Base-by-base conservation (phyloP, 2,329 filamentous ascomycete species). In the Colletotrichum sp. region DNA sequence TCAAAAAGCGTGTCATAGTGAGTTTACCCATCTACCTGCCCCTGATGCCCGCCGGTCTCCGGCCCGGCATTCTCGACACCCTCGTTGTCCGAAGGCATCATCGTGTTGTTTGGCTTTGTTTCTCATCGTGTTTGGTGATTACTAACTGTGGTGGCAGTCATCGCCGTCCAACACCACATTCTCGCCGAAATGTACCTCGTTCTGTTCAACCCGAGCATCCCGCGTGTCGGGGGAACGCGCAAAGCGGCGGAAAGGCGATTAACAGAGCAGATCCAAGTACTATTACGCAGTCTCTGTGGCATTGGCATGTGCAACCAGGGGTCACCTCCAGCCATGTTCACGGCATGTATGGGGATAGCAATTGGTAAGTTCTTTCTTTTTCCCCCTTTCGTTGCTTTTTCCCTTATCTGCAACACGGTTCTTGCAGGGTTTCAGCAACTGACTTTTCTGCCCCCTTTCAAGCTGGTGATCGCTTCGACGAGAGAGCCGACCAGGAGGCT, bases 151-250 rank as follows among this genome's bases (percentile, higher is more conserved):
- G 2, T 34, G 13, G 13, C 72, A 90, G 90, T 92, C 7, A 90
- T 91, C 10, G 92, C 91, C 0, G 85, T 91, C 18, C 91, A 92
- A 69, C 91, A 93, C 80, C 88, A 91, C 78, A 88, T 92, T 72
- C 85, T 93, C 9, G 90, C 91, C 0, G 86, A 88, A 70, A 88
- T 93, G 16, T 88, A 93, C 62, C 86, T 93, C 4, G 84, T 87
- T 15, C 88, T 89, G 28, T 91, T 91, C 77, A 88, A 92, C 79
- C 90, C 90, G 1, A 87, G 84, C 12, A 84, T 89, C 5, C 90
- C 90, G 1, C 85, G 86, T 59, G 83, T 92, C 3, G 91, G 89
- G 10, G 78, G 74, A 24, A 77, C 82, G 62, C 79, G 86, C 76
- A 78, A 84, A 78, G 76, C 83, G 10, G 79, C 80, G 15, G 78